phyloP scores from a whole-genome alignment of 2,329 filamentous ascomycete genomes.

The Stagonosporopsis cucurbitacearum region DNA sequence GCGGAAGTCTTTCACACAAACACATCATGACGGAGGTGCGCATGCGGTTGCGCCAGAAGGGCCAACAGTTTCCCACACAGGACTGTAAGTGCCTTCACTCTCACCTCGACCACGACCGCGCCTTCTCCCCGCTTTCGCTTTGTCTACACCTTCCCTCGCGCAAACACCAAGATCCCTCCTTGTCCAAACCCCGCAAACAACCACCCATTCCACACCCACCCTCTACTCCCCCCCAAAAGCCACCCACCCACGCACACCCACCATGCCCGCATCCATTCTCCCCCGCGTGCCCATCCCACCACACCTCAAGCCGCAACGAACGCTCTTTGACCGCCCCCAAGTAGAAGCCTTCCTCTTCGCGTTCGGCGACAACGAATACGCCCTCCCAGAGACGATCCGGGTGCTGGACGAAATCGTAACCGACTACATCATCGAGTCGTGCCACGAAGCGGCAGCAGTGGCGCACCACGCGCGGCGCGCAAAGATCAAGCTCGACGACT shows the following conservation, averaged over 20 bases:
- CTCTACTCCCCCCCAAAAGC: not conserved
- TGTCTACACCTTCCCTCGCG: not conserved
- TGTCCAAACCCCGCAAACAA: too few relatives aligned
- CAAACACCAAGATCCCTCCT: too few relatives aligned
- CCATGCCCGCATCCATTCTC: slow-evolving; percentile 7
- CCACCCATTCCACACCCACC: not conserved
- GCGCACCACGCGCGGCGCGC: slow-evolving; percentile 87
- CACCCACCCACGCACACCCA: slow-evolving; percentile 1
- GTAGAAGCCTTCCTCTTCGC: slow-evolving; percentile 78
- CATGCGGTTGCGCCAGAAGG: slow-evolving; percentile 56
- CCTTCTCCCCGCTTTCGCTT: not conserved
- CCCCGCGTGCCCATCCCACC: slow-evolving; percentile 16
- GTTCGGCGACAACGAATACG: slow-evolving; percentile 78
- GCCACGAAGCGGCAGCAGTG: slow-evolving; percentile 84
- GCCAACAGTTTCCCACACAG: slow-evolving; percentile 53
- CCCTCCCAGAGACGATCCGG: slow-evolving; percentile 82
- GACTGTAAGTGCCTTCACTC: slow-evolving; percentile 45
- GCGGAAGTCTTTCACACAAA: not conserved
- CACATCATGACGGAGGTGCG: slow-evolving; percentile 56
- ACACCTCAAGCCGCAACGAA: slow-evolving; percentile 10
- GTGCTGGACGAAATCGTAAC: slow-evolving; percentile 94
- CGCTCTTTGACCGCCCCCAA: slow-evolving; percentile 43
- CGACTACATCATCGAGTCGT: slow-evolving; percentile 90
- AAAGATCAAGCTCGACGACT: slow-evolving; percentile 98
- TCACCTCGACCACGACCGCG: not conserved